These are phyloP conservation scores for Hepatocystis sp. DNA, from an alignment of 169 alveolate genomes.

Conservation along the genomic window DNA sequence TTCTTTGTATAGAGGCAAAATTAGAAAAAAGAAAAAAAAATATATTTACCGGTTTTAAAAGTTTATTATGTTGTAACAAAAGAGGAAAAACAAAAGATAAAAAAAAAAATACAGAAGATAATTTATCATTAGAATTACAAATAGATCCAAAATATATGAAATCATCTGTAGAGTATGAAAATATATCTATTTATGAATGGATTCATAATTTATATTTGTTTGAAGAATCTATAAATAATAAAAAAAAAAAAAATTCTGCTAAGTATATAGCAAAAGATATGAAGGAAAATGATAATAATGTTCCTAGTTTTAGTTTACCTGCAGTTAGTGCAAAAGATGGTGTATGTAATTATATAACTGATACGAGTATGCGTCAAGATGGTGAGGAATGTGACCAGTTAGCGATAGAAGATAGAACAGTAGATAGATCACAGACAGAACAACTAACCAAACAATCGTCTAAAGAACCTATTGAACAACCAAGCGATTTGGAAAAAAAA, in stretches of 20 bases:
- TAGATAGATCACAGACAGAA: too few relatives aligned
- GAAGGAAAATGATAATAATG: too few relatives aligned
- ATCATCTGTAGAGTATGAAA: slow-evolving; percentile 38
- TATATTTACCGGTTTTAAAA: slow-evolving; percentile 12
- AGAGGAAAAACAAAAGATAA: not conserved
- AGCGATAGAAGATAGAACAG: too few relatives aligned
- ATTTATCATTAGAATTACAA: slow-evolving; percentile 4
- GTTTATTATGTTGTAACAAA: slow-evolving; percentile 15
- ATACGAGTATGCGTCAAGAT: too few relatives aligned
- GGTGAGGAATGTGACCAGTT: too few relatives aligned
- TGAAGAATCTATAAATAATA: slow-evolving; percentile 71
- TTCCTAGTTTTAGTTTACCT: too few relatives aligned
- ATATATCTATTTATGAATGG: slow-evolving; percentile 62
- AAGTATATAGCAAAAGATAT: not conserved
- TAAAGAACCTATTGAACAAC: too few relatives aligned
- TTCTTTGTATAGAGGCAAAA: slow-evolving; percentile 85
- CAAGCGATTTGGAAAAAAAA: too few relatives aligned
- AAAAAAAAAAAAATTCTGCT: slow-evolving; percentile 21
- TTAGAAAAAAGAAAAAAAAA: slow-evolving; percentile 73
- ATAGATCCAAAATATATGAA: slow-evolving; percentile 17
- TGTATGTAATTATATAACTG: too few relatives aligned
- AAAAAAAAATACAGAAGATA: too few relatives aligned
- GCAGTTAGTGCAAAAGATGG: too few relatives aligned
- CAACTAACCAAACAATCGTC: too few relatives aligned
- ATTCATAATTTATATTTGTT: slow-evolving; percentile 57